Percentiles rank a stretch among this genome's conserved stretches.
These are phyloP conservation scores for Betula pendula DNA, from an alignment of 306 rosid species.

Conservation along the genomic window DNA sequence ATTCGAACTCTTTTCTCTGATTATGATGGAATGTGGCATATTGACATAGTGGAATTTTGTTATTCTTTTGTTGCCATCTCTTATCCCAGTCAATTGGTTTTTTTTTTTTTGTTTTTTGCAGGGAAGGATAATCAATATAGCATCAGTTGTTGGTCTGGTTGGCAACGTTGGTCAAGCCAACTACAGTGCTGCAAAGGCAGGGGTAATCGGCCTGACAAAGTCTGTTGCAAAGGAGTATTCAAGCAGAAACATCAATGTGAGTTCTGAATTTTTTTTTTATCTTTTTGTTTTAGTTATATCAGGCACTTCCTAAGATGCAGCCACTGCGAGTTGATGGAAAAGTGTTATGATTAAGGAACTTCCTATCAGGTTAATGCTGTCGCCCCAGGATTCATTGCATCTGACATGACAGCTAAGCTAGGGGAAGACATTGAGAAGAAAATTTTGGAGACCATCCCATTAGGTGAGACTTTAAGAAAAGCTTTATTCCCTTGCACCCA, in stretches of 20 bases:
- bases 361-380: constrained; percentile 83
- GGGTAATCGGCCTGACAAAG: constrained; percentile 95
- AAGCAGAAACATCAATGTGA: constrained; percentile 85
- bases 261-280: not conserved
- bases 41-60: not conserved
- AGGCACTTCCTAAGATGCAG: constrained; percentile 10
- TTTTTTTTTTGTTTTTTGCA: constrained; percentile 33
- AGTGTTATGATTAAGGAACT: constrained; percentile 19
- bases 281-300: constrained; percentile 1
- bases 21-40: constrained; percentile 1
- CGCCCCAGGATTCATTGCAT: constrained; percentile 97
- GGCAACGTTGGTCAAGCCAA: constrained; percentile 97
- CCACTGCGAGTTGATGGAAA: constrained; percentile 18
- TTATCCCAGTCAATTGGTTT: not conserved
- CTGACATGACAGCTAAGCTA: constrained; percentile 95
- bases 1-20: not conserved
- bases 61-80: not conserved
- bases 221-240: constrained; percentile 86
- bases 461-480: constrained; percentile 57
- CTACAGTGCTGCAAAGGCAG: constrained; percentile 98
- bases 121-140: constrained; percentile 95
- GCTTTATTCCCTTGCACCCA: not conserved
- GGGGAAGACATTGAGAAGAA: constrained; percentile 83
- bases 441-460: constrained; percentile 75
- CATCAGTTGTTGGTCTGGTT: constrained; percentile 92